phyloP scores from a whole-genome alignment of 208 protist species.

The Vickermania ingenoplastis region DNA sequence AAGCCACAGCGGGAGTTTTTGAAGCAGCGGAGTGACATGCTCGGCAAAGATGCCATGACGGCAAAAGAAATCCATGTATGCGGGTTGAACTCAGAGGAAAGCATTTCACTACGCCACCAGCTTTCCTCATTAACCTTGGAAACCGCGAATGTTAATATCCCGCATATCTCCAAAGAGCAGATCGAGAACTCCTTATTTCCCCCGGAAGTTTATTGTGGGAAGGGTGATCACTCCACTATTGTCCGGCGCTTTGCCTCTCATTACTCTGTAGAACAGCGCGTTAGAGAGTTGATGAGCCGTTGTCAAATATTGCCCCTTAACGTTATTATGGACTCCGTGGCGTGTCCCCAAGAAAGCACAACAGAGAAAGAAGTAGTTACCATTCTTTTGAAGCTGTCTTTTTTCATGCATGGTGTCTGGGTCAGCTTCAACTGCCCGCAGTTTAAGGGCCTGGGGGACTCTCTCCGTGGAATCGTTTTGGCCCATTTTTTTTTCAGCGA shows the following conservation, averaged over 20 bases:
- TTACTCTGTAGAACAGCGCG: slow-evolving; percentile 39
- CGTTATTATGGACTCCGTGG: slow-evolving; percentile 12
- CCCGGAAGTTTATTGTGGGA: slow-evolving; percentile 62
- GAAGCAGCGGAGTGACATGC: slow-evolving; percentile 58
- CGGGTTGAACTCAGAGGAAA: slow-evolving; percentile 36
- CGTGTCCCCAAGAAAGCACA: slow-evolving; percentile 8
- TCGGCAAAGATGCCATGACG: slow-evolving; percentile 53
- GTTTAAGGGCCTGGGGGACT: slow-evolving; percentile 55
- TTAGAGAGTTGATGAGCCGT: slow-evolving; percentile 35
- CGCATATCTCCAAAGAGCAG: neutral
- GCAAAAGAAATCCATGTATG: slow-evolving; percentile 50
- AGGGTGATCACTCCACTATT: slow-evolving; percentile 23
- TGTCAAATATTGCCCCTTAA: slow-evolving; percentile 58
- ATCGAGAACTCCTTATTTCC: slow-evolving; percentile 71
- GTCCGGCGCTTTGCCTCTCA: slow-evolving; percentile 54
- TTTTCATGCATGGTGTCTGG: slow-evolving; percentile 85
- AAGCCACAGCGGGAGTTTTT: slow-evolving; percentile 56
- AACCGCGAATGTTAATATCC: neutral
- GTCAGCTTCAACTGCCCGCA: slow-evolving; percentile 29
- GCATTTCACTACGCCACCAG: slow-evolving; percentile 28
- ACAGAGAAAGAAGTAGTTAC: slow-evolving; percentile 35
- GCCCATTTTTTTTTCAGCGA: slow-evolving; percentile 48
- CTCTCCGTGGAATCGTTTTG: slow-evolving; percentile 67
- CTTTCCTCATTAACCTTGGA: slow-evolving; percentile 35
- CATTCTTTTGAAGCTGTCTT: slow-evolving; percentile 29